Evolutionary conservation across 305 asterid species (phyloP).

Genomic region (Fraxinus xanthoxyloides): DNA sequence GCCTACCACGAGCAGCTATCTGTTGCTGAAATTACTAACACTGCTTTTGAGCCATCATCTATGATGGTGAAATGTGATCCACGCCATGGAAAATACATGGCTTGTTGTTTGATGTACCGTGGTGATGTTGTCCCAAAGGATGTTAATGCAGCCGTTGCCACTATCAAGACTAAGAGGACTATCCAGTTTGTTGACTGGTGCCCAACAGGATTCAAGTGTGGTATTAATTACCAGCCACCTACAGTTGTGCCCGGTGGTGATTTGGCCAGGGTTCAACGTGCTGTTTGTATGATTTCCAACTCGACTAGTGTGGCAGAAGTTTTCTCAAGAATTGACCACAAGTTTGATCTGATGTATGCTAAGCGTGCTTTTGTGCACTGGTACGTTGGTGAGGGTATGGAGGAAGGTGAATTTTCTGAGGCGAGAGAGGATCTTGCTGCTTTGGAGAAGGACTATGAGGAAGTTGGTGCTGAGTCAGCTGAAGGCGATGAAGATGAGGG

Average conservation of each 20-base stretch:
- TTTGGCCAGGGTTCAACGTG: conserved; percentile 85
- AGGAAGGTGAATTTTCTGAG: conserved; percentile 90
- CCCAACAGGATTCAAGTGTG: conserved; percentile 91
- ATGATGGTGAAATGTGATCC: conserved; percentile 97
- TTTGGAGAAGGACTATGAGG: conserved; percentile 84
- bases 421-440: conserved; percentile 95
- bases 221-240: conserved; percentile 90
- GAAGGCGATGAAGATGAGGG: conserved; percentile 85
- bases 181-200: conserved; percentile 93
- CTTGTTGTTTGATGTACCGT: conserved; percentile 88
- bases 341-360: conserved; percentile 82
- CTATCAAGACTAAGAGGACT: conserved; percentile 86
- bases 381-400: conserved; percentile 98
- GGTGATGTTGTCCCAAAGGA: conserved; percentile 94
- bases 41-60: conserved; percentile 90
- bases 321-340: conserved; percentile 82
- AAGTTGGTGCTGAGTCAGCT: conserved; percentile 82
- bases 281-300: conserved; percentile 92
- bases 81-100: conserved; percentile 91
- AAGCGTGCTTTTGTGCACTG: conserved; percentile 91
- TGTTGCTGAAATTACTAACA: conserved; percentile 85
- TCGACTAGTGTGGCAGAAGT: conserved; percentile 94
- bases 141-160: conserved; percentile 87
- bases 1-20: conserved; percentile 93
- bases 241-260: conserved; percentile 96